Conservation (phyloP, 176 grass and related monocot species). For the Rhynchospora tenuis region DNA sequence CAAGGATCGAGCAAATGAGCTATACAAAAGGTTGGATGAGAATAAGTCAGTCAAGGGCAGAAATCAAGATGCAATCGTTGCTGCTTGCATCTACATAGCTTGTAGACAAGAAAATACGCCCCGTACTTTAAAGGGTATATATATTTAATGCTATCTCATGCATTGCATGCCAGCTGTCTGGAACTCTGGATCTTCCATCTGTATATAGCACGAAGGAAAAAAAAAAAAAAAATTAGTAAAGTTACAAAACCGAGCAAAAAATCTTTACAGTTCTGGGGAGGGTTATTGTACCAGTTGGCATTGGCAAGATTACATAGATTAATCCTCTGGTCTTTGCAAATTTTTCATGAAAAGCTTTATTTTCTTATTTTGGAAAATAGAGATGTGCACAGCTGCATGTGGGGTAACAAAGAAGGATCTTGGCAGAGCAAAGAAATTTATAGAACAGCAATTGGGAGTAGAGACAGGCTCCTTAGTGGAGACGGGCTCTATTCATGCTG, state of each 20-base stretch:
- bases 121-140: constrained; percentile 68
- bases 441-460: constrained; percentile 65
- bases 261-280: neutral
- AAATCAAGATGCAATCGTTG: constrained; percentile 75
- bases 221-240: neutral
- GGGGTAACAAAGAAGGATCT: constrained; percentile 75
- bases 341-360: neutral
- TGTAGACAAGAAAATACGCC: constrained; percentile 67
- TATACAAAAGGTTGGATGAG: constrained; percentile 69
- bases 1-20: constrained; percentile 72
- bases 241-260: neutral
- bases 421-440: constrained; percentile 54
- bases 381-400: constrained; percentile 64
- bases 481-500: constrained; percentile 66
- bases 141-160: neutral
- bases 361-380: constrained; percentile 19
- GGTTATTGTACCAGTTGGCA: neutral
- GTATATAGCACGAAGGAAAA: neutral
- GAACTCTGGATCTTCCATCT: neutral
- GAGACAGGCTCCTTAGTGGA: constrained; percentile 58
- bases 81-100: constrained; percentile 73
- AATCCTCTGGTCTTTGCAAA: neutral
- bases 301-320: neutral
- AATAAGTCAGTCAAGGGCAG: constrained; percentile 55
- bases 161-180: neutral